A percentile compares a stretch with the other conserved stretches of the same genome.
phyloP scores from a whole-genome alignment of 1,284 basidiomycete species.

The Hypsizygus ulmarius region DNA sequence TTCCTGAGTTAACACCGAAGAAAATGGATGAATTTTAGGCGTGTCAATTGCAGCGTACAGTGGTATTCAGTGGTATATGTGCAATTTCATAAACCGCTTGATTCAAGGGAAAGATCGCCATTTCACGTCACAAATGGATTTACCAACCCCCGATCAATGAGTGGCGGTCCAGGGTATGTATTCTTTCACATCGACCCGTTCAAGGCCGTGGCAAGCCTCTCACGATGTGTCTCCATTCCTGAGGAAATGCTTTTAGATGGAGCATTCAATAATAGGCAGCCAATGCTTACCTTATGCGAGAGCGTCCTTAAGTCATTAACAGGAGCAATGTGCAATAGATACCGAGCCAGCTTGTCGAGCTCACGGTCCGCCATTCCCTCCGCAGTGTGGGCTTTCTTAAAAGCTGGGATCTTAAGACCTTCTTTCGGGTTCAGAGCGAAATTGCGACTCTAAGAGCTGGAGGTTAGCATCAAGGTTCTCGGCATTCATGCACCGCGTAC shows the following conservation, averaged over 20 bases:
- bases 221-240: conserved; percentile 36
- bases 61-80: no score
- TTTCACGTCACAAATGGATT: no score
- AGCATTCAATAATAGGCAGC: not conserved
- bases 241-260: conserved; percentile 9
- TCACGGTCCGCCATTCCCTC: conserved; percentile 65
- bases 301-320: conserved; percentile 53
- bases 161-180: no score
- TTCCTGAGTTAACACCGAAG: no score
- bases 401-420: conserved; percentile 82
- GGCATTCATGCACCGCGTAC: conserved; percentile 34
- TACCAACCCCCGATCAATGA: no score
- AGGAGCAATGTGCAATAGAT: conserved; percentile 60
- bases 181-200: not conserved
- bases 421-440: conserved; percentile 85
- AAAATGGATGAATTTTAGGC: no score
- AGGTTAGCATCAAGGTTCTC: not conserved
- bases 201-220: conserved; percentile 23
- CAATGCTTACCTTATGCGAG: conserved; percentile 52
- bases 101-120: no score
- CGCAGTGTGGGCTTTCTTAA: conserved; percentile 70
- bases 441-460: conserved; percentile 60
- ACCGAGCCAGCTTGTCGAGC: conserved; percentile 59
- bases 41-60: no score
- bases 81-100: no score